A percentile compares a stretch with the other conserved stretches of the same genome.
Conservation (phyloP, 495 filamentous ascomycete genomes). For the Choiromyces venosus region DNA sequence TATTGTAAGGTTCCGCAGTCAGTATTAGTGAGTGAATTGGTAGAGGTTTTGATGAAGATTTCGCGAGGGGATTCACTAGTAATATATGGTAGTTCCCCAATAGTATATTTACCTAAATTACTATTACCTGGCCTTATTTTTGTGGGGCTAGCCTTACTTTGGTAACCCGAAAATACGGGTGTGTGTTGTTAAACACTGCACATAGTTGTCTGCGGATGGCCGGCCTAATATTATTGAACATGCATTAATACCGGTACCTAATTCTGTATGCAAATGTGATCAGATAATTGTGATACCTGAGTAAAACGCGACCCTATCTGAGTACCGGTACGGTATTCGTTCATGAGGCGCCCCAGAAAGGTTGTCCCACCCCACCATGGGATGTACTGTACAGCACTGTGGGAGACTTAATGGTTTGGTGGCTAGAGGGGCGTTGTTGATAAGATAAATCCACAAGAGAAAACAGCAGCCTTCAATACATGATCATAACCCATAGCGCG, state of each 20-base stretch:
- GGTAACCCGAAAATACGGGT: neutral
- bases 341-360: neutral
- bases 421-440: too few relatives aligned
- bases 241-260: neutral
- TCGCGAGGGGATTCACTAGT: neutral
- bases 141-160: neutral
- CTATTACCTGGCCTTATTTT: neutral
- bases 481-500: too few relatives aligned
- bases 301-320: neutral
- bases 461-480: too few relatives aligned
- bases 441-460: too few relatives aligned
- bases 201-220: neutral
- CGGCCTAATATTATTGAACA: neutral
- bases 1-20: neutral
- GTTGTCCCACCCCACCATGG: neutral
- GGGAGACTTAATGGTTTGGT: too few relatives aligned
- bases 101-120: too few relatives aligned
- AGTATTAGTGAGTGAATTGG: neutral
- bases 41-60: neutral
- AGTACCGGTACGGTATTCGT: neutral
- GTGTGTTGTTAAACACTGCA: neutral
- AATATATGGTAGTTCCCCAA: neutral
- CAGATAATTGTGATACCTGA: too few relatives aligned
- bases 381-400: too few relatives aligned
- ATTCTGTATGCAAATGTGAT: neutral